Conservation (phyloP, 2,329 filamentous ascomycete genomes). For the Arthrobotrys iridis region DNA sequence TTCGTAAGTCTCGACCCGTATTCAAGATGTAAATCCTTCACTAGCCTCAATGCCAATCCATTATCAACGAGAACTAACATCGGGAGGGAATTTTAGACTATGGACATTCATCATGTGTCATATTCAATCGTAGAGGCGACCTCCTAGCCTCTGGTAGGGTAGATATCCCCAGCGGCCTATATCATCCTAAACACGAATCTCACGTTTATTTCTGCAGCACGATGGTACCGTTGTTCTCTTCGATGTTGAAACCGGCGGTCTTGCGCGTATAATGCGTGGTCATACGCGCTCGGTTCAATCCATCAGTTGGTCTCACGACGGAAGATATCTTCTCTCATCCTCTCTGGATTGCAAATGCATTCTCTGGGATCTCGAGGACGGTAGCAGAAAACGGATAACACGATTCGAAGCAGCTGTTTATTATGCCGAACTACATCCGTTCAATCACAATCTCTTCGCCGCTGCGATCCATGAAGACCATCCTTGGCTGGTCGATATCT, state of each 20-base stretch:
- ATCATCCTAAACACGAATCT: constrained; percentile 22
- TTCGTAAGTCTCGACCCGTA: constrained; percentile 29
- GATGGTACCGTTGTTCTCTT: constrained; percentile 96
- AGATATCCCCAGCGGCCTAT: constrained; percentile 56
- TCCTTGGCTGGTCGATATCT: constrained; percentile 85
- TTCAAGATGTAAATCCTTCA: background rate
- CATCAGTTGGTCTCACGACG: constrained; percentile 89
- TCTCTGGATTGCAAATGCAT: constrained; percentile 97
- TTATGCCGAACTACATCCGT: constrained; percentile 92
- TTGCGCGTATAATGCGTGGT: constrained; percentile 90
- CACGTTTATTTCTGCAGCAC: constrained; percentile 62
- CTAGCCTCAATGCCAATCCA: constrained; percentile 59
- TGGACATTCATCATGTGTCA: constrained; percentile 73
- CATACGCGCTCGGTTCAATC: constrained; percentile 95
- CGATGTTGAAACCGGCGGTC: constrained; percentile 96
- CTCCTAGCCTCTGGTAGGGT: constrained; percentile 92
- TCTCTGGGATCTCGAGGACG: constrained; percentile 87
- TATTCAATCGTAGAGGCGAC: constrained; percentile 94
- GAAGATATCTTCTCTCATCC: constrained; percentile 87
- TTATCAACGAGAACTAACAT: constrained; percentile 87
- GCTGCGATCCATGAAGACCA: constrained; percentile 94
- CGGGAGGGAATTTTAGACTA: constrained; percentile 70
- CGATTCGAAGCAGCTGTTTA: constrained; percentile 94
- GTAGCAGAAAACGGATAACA: constrained; percentile 79
- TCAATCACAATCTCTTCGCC: constrained; percentile 85